These are phyloP conservation scores for Westerdykella aurantiaca DNA, from an alignment of 2,329 filamentous ascomycete genomes.

Conservation along the genomic window DNA sequence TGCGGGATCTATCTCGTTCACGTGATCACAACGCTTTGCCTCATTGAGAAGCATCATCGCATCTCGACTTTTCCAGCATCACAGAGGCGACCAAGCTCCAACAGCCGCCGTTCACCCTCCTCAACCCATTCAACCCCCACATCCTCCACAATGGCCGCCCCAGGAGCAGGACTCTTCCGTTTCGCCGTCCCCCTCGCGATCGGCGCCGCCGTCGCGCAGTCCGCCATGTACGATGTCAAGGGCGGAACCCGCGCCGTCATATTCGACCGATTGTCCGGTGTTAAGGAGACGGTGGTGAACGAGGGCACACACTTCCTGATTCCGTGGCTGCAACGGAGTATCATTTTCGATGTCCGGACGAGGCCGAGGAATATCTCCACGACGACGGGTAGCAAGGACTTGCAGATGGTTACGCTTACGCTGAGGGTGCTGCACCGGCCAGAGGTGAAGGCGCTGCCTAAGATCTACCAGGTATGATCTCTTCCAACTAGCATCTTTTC, in stretches of 20 bases:
- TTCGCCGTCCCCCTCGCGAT: slow-evolving; percentile 68
- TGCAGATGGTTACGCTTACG: slow-evolving; percentile 99
- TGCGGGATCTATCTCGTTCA: neutral
- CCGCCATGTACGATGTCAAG: slow-evolving; percentile 93
- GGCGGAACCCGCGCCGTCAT: slow-evolving; percentile 94
- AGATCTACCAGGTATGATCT: slow-evolving; percentile 86
- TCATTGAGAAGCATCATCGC: neutral
- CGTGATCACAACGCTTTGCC: neutral
- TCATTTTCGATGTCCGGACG: slow-evolving; percentile 95
- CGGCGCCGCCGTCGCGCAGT: slow-evolving; percentile 62
- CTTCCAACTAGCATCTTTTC: neutral
- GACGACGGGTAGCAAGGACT: slow-evolving; percentile 95
- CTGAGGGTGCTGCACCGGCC: slow-evolving; percentile 91
- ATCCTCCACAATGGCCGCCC: slow-evolving; percentile 26
- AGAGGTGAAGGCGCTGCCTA: slow-evolving; percentile 84
- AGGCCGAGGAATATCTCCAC: slow-evolving; percentile 97
- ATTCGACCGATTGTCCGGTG: slow-evolving; percentile 88
- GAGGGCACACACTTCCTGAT: slow-evolving; percentile 96
- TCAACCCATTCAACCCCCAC: neutral
- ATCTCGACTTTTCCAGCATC: neutral
- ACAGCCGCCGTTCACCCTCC: neutral
- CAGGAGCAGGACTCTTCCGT: slow-evolving; percentile 31
- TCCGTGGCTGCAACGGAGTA: slow-evolving; percentile 90
- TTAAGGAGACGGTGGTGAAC: slow-evolving; percentile 86
- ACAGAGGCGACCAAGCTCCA: neutral